Evolutionary conservation across 148 eudicot genomes (phyloP), one percentile per base, ranked within the genome.

Genomic region (Chenopodium suecicum): DNA sequence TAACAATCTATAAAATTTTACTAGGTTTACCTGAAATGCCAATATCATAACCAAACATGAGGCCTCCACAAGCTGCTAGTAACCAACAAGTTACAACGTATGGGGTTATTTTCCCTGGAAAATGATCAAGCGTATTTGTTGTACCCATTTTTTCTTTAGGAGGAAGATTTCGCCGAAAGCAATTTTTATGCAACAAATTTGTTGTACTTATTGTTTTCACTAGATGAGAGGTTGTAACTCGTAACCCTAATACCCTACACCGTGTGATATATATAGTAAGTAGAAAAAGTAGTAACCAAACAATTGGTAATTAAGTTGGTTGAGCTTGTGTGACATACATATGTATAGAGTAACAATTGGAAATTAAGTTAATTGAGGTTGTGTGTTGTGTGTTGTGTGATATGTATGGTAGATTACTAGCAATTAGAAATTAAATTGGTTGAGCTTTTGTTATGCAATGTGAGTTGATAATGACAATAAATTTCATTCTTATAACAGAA

Each of bases 31-130:
- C 92, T 80, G 94, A 91, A 69, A 91, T 88, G 4, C 94, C 94
- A 44, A 92, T 89, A 48, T 92, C 95, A 52, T 92, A 92, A 60
- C 95, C 95, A 58, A 92, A 92, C 95, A 92, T 92, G 44, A 92
- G 87, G 63, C 95, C 95, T 9, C 93, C 95, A 56, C 90, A 92
- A 67, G 95, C 95, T 1, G 95, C 91, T 29, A 92, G 84, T 50
- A 92, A 64, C 95, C 95, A 92, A 27, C 90, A 90, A 25, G 85
- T n/a, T 7, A 92, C 58, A 13, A 92, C 89, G 54, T 90, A 92
- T 6, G 70, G 48, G 0, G 89, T 89, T 19, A 83, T 31, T 72
- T 85, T 87, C 75, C 91, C 89, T 27, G 86, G 81, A 79, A 77
- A 90, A 5, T 65, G 44, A 7, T 74, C 70, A 19, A 3, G 25